Evolutionary conservation across 495 filamentous ascomycete genomes (phyloP).

Genomic region (Penicillium odoratum): DNA sequence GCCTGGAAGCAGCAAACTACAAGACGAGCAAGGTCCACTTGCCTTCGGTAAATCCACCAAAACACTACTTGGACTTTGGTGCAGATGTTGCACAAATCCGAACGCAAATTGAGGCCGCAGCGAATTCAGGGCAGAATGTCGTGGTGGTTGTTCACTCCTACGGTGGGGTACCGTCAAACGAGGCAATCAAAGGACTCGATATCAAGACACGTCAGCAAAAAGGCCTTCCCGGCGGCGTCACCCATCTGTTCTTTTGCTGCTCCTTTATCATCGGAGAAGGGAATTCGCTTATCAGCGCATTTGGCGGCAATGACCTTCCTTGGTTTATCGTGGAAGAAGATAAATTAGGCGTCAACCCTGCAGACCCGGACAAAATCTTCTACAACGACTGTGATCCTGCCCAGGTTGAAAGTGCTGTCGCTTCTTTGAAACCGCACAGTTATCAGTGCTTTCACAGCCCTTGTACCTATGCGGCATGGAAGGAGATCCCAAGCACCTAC

Average conservation of each 20-base stretch:
- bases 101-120: constrained; percentile 14
- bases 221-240: constrained; percentile 40
- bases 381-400: background rate
- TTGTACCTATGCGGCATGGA: constrained; percentile 46
- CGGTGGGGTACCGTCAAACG: constrained; percentile 35
- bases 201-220: constrained; percentile 27
- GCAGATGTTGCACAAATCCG: constrained; percentile 9
- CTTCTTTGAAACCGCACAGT: background rate
- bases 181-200: constrained; percentile 42
- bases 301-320: constrained; percentile 19
- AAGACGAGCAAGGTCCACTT: constrained; percentile 35
- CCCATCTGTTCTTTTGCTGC: constrained; percentile 37
- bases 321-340: constrained; percentile 16
- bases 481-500: constrained; percentile 47
- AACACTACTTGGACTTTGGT: background rate
- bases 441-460: constrained; percentile 8
- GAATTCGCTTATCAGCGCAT: background rate
- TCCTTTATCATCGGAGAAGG: constrained; percentile 32
- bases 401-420: background rate
- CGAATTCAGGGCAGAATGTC: constrained; percentile 33
- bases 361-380: constrained; percentile 3
- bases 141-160: constrained; percentile 46
- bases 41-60: background rate
- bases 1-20: constrained; percentile 37
- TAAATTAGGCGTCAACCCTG: constrained; percentile 2